Percentiles rank a stretch among this genome's conserved stretches.
Conservation (phyloP, 2,329 filamentous ascomycete species). For the Alternaria alternata region DNA sequence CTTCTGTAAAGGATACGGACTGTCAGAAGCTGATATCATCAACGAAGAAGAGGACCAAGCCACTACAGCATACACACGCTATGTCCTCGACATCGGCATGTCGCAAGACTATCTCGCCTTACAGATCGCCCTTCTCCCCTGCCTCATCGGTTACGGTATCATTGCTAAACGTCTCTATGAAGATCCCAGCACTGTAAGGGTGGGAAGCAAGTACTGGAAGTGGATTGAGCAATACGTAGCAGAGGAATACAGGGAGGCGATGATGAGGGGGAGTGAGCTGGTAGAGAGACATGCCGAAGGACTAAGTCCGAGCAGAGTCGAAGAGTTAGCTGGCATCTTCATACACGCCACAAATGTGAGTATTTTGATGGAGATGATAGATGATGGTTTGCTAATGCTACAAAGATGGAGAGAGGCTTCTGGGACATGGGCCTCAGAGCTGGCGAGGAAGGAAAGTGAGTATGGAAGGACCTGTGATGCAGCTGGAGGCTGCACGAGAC, state of each 20-base stretch:
- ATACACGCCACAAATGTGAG: conserved; percentile 83
- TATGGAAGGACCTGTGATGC: background rate
- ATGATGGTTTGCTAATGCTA: conserved; percentile 17
- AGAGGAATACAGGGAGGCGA: conserved; percentile 78
- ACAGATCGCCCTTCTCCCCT: conserved; percentile 84
- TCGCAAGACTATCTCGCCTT: conserved; percentile 88
- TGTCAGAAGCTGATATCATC: conserved; percentile 77
- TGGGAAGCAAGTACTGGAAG: conserved; percentile 80
- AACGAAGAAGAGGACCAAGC: conserved; percentile 77
- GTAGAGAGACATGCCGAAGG: conserved; percentile 77
- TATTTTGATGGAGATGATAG: conserved; percentile 10
- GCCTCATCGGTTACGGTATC: conserved; percentile 85
- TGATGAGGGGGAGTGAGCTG: conserved; percentile 73
- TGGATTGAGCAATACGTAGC: conserved; percentile 93
- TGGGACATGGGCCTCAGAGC: conserved; percentile 71
- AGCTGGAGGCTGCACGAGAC: background rate
- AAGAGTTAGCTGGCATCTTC: conserved; percentile 85
- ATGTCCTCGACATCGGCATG: conserved; percentile 87
- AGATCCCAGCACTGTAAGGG: conserved; percentile 66
- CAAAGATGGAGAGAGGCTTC: conserved; percentile 75
- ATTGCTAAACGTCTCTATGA: conserved; percentile 76
- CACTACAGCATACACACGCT: conserved; percentile 82
- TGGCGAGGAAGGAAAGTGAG: background rate
- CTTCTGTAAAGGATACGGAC: conserved; percentile 83
- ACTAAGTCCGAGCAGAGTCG: conserved; percentile 77